A percentile compares a stretch with the other conserved stretches of the same genome.
Evolutionary conservation across 176 grass and related monocot genomes (phyloP).

Genomic region (Oryza rufipogon): DNA sequence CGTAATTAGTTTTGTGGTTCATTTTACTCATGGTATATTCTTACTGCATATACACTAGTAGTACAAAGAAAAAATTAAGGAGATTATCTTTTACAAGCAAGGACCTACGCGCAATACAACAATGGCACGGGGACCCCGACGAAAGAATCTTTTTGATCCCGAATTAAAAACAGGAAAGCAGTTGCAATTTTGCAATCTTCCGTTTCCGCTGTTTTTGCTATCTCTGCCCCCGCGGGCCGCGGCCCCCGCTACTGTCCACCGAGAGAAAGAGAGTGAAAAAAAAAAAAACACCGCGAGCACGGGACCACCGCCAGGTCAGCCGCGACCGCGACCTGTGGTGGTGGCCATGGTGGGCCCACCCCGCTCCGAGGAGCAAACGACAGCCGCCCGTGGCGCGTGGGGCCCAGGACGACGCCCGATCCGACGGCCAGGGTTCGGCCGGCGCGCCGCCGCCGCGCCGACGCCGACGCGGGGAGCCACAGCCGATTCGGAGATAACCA

Average conservation of each 20-base stretch:
- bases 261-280: not conserved
- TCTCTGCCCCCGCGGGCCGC: not conserved
- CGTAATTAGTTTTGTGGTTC: too few species aligned
- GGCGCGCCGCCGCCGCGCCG: not conserved
- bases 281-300: not conserved
- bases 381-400: slow-evolving; percentile 51
- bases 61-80: not conserved
- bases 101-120: not conserved
- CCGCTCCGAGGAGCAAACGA: slow-evolving; percentile 7
- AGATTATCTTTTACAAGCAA: not conserved
- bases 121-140: not conserved
- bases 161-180: slow-evolving; percentile 22
- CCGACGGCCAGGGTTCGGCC: slow-evolving; percentile 5
- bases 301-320: slow-evolving; percentile 51
- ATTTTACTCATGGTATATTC: too few species aligned
- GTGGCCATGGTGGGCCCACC: not conserved
- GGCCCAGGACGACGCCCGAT: not conserved
- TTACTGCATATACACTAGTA: too few species aligned
- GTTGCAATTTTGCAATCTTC: slow-evolving; percentile 39
- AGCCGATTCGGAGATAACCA: slow-evolving; percentile 36
- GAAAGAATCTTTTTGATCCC: slow-evolving; percentile 15
- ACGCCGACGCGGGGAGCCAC: slow-evolving; percentile 48
- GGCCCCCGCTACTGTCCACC: not conserved
- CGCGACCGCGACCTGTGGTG: slow-evolving; percentile 32
- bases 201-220: not conserved